phyloP scores from a whole-genome alignment of 2,329 filamentous ascomycete genomes.

The Fusarium protoensiforme region DNA sequence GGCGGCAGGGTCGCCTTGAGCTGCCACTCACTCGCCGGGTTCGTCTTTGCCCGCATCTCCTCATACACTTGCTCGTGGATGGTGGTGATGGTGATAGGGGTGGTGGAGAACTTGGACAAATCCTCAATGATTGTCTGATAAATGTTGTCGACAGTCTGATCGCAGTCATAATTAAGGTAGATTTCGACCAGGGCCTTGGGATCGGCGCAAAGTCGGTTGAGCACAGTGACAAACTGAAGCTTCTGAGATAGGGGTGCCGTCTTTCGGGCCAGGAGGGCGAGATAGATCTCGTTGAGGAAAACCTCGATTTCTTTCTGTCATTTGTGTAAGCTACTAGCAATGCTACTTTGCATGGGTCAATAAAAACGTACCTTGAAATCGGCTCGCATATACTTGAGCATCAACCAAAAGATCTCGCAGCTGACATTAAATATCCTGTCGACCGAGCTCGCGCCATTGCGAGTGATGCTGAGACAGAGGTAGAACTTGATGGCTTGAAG shows the following conservation, averaged over 20 bases:
- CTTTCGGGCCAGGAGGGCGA: constrained; percentile 88
- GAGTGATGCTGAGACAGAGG: constrained; percentile 91
- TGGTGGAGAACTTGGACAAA: constrained; percentile 85
- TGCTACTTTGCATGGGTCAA: not conserved
- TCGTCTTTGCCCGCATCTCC: constrained; percentile 75
- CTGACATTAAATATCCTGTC: constrained; percentile 94
- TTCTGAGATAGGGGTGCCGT: constrained; percentile 92
- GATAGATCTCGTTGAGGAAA: constrained; percentile 96
- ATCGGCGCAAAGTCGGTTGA: constrained; percentile 86
- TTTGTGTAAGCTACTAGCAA: constrained; percentile 43
- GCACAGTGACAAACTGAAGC: constrained; percentile 86
- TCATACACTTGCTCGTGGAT: constrained; percentile 88
- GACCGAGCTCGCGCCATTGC: constrained; percentile 94
- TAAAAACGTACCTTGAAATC: constrained; percentile 79
- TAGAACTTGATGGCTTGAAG: constrained; percentile 97
- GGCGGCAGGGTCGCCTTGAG: constrained; percentile 86
- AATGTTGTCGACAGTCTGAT: constrained; percentile 94
- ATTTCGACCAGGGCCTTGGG: constrained; percentile 91
- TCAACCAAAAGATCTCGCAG: constrained; percentile 97
- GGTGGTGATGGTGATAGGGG: constrained; percentile 78
- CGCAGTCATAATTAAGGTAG: constrained; percentile 98
- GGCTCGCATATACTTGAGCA: constrained; percentile 92
- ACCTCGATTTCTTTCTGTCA: constrained; percentile 93
- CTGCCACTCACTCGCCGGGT: constrained; percentile 81
- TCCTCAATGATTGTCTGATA: constrained; percentile 97